phyloP scores from a whole-genome alignment of 148 eudicot genomes.

The Euryodendron excelsum region DNA sequence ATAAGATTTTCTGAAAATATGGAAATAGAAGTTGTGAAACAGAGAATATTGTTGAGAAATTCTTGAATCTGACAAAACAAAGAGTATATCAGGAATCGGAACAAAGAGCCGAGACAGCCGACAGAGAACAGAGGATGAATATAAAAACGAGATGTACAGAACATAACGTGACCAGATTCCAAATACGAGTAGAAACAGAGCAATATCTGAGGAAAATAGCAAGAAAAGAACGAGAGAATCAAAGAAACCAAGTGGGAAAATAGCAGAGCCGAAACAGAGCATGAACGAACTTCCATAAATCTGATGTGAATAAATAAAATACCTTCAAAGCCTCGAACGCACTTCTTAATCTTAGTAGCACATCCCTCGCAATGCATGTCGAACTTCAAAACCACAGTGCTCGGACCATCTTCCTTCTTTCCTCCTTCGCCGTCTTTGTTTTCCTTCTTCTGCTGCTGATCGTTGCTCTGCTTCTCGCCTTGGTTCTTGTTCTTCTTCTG shows the following conservation, averaged over 20 bases:
- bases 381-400: slow-evolving; percentile 29
- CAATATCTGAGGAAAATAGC: no score
- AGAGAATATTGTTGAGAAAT: neutral
- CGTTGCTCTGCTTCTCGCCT: neutral
- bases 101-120: neutral
- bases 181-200: no score
- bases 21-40: neutral
- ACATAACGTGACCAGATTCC: no score
- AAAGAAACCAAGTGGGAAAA: no score
- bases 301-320: neutral
- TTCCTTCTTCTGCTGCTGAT: neutral
- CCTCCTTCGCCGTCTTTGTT: slow-evolving; percentile 11
- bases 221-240: neutral
- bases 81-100: neutral
- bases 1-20: neutral
- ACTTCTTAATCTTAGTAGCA: slow-evolving; percentile 28
- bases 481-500: slow-evolving; percentile 13
- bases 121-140: neutral
- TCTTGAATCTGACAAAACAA: neutral
- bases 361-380: slow-evolving; percentile 59
- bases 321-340: slow-evolving; percentile 38
- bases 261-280: no score
- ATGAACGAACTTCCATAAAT: neutral
- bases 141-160: neutral
- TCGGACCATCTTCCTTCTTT: slow-evolving; percentile 10